phyloP scores from a whole-genome alignment of 257 asterid species.

The Oldenlandia corymbosa region DNA sequence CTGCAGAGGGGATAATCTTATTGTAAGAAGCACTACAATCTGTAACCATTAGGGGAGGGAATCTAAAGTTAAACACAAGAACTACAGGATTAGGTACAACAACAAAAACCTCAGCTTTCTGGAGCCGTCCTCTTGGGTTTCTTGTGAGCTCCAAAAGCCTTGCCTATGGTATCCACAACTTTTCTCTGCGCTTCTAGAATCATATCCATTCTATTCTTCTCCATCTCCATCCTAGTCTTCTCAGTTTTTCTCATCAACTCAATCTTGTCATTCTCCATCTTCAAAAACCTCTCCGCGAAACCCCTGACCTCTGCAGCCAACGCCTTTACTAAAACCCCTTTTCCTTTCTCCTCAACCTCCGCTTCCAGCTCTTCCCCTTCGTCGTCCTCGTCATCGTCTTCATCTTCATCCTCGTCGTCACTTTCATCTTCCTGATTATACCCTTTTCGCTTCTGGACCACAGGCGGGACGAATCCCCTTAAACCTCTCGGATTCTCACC shows the following conservation, averaged over 20 bases:
- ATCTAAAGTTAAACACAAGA: background rate
- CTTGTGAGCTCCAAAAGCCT: slow-evolving; percentile 55
- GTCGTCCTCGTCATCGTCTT: slow-evolving; percentile 15
- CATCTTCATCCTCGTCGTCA: slow-evolving; percentile 26
- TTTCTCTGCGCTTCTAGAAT: slow-evolving; percentile 68
- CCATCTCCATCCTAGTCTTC: slow-evolving; percentile 70
- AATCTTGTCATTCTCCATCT: slow-evolving; percentile 71
- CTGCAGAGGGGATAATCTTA: background rate
- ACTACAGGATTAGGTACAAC: background rate
- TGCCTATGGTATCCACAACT: slow-evolving; percentile 55
- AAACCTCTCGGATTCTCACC: slow-evolving; percentile 18
- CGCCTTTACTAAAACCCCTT: slow-evolving; percentile 38
- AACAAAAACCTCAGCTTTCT: slow-evolving; percentile 31
- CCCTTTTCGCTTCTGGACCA: slow-evolving; percentile 34
- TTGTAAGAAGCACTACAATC: background rate
- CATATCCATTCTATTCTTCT: slow-evolving; percentile 84
- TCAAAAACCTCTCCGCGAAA: slow-evolving; percentile 71
- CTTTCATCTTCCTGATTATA: slow-evolving; percentile 27
- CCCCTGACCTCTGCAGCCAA: slow-evolving; percentile 68
- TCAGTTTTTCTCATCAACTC: slow-evolving; percentile 74
- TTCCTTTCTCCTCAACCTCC: slow-evolving; percentile 27
- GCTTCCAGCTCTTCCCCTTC: slow-evolving; percentile 31
- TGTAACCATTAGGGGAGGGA: background rate
- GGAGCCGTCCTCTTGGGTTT: slow-evolving; percentile 49
- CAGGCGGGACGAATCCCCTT: slow-evolving; percentile 28